A percentile compares a stretch with the other conserved stretches of the same genome.
These are phyloP conservation scores for Lindgomyces ingoldianus DNA, from an alignment of 495 filamentous ascomycete species.

Conservation along the genomic window DNA sequence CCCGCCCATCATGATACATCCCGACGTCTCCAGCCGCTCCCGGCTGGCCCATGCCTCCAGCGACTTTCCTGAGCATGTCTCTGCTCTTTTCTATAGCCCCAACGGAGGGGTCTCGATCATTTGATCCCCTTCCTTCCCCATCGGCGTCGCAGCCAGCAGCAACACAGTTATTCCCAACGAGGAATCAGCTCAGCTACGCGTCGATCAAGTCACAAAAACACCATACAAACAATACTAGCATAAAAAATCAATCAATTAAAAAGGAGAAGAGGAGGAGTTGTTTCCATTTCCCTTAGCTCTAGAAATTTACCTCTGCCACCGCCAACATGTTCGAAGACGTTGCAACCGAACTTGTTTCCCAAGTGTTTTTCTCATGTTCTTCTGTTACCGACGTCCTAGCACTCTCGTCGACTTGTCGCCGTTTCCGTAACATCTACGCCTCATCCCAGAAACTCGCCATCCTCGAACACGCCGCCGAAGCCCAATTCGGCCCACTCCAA, in stretches of 20 bases:
- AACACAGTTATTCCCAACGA: constrained; percentile 35
- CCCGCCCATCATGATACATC: constrained; percentile 29
- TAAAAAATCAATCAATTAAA: constrained; percentile 32
- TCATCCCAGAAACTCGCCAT: constrained; percentile 56
- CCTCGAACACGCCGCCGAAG: constrained; percentile 54
- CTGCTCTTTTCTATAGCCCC: constrained; percentile 63
- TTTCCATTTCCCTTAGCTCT: constrained; percentile 6
- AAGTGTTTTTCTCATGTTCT: constrained; percentile 59
- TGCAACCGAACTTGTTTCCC: constrained; percentile 63
- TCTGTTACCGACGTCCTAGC: constrained; percentile 56
- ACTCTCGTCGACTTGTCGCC: constrained; percentile 56
- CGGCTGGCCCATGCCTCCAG: constrained; percentile 26
- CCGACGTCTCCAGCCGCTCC: constrained; percentile 19
- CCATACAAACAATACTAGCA: constrained; percentile 1
- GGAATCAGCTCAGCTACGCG: constrained; percentile 22
- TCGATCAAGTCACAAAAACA: constrained; percentile 9
- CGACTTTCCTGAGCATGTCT: constrained; percentile 46
- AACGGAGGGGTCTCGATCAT: constrained; percentile 66
- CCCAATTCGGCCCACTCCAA: constrained; percentile 62
- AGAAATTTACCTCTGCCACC: constrained; percentile 8
- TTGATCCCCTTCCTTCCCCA: constrained; percentile 50
- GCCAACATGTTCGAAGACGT: constrained; percentile 52
- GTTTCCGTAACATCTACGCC: constrained; percentile 56
- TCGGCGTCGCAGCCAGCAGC: constrained; percentile 40
- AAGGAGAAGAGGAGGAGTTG: constrained; percentile 23